Percentiles rank a stretch among this genome's conserved stretches.
Conservation (phyloP, 352 stramenopile species). For the Pythium dissotocum region DNA sequence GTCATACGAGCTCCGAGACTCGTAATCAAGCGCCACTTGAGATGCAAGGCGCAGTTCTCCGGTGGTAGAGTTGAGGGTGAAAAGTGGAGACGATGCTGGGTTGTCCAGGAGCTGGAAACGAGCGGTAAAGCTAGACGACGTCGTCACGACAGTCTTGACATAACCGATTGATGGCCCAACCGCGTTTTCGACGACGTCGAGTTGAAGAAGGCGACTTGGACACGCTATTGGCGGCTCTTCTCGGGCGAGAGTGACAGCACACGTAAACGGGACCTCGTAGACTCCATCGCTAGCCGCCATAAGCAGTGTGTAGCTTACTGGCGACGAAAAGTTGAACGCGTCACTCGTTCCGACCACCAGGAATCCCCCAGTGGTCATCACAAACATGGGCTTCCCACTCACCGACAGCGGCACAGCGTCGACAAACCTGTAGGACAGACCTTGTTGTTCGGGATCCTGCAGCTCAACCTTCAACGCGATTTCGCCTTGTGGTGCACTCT, state of each 20-base stretch:
- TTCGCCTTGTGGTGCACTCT: slow-evolving; percentile 24
- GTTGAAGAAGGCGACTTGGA: not conserved
- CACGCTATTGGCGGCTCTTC: slow-evolving; percentile 42
- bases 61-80: slow-evolving; percentile 40
- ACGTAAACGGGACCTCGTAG: slow-evolving; percentile 28
- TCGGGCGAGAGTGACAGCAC: slow-evolving; percentile 25
- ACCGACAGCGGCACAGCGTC: not conserved
- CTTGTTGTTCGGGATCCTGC: slow-evolving; percentile 17
- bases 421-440: slow-evolving; percentile 17
- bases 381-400: slow-evolving; percentile 13
- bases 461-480: slow-evolving; percentile 18
- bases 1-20: slow-evolving; percentile 30
- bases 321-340: slow-evolving; percentile 29
- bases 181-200: slow-evolving; percentile 24
- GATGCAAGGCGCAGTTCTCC: slow-evolving; percentile 34
- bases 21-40: slow-evolving; percentile 42
- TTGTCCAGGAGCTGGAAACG: not conserved
- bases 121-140: not conserved
- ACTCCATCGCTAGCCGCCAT: slow-evolving; percentile 26
- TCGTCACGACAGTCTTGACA: not conserved
- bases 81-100: slow-evolving; percentile 10
- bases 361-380: slow-evolving; percentile 8
- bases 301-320: slow-evolving; percentile 9
- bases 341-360: slow-evolving; percentile 15
- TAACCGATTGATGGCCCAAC: slow-evolving; percentile 11